Evolutionary conservation across 2,329 filamentous ascomycete genomes (phyloP).

Genomic region (Verticillium klebahnii): DNA sequence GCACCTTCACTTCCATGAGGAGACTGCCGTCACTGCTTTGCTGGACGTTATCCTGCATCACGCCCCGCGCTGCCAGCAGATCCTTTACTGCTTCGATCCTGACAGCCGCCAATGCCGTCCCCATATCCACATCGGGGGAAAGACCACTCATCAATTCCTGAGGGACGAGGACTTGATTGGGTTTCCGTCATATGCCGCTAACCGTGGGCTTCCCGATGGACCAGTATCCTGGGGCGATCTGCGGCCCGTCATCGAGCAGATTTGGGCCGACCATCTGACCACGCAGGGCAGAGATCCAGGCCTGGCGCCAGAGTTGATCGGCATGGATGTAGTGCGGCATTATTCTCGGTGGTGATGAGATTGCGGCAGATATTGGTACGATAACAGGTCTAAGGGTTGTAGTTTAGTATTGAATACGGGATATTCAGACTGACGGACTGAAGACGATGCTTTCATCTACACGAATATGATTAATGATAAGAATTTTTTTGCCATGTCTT

Average conservation of each 20-base stretch:
- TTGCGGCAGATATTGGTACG: too few relatives aligned
- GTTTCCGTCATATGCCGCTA: conserved; percentile 4
- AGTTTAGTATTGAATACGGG: too few relatives aligned
- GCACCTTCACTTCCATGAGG: conserved; percentile 7
- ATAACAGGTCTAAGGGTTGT: too few relatives aligned
- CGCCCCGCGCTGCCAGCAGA: conserved; percentile 7
- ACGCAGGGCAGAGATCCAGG: neutral
- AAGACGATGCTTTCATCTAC: too few relatives aligned
- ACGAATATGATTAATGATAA: too few relatives aligned
- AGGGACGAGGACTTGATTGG: conserved; percentile 6
- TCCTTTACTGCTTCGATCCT: conserved; percentile 8
- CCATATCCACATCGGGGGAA: neutral
- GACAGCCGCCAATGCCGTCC: conserved; percentile 5
- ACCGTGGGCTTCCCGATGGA: conserved; percentile 2
- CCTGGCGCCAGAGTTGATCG: conserved; percentile 6
- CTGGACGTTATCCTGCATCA: conserved; percentile 7
- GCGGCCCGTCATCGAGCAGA: conserved; percentile 4
- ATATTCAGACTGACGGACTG: too few relatives aligned
- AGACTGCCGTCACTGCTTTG: neutral
- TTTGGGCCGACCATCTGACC: conserved; percentile 6
- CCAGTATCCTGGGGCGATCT: conserved; percentile 9
- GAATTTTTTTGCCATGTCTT: too few relatives aligned
- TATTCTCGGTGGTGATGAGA: neutral
- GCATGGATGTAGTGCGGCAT: conserved; percentile 7
- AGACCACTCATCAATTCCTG: neutral